A percentile compares a stretch with the other conserved stretches of the same genome.
phyloP scores from a whole-genome alignment of 257 asterid genomes.

The Nicotiana attenuata region DNA sequence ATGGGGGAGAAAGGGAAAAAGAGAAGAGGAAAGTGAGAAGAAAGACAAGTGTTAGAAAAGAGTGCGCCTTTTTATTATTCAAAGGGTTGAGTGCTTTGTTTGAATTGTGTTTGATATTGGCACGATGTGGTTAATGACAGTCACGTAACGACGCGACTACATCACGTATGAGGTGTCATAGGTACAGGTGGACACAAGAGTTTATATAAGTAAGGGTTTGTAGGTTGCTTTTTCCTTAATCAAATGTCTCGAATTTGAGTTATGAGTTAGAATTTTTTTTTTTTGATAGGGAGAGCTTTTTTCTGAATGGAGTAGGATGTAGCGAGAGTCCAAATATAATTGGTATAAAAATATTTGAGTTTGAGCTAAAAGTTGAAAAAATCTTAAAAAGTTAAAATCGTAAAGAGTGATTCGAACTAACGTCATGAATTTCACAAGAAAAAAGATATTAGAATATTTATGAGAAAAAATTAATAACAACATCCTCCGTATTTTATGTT shows the following conservation, averaged over 20 bases:
- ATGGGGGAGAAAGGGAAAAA: conserved; percentile 6
- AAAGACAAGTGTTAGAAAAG: not conserved
- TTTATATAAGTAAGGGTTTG: not conserved
- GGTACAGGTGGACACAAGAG: not conserved
- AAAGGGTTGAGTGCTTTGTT: not conserved
- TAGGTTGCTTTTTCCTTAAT: no score
- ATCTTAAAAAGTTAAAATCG: not conserved
- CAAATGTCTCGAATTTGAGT: no score
- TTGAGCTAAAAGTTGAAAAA: no score
- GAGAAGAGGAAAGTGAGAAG: not conserved
- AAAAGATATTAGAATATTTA: no score
- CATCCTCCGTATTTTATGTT: no score
- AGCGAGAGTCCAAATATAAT: no score
- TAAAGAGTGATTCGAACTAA: no score
- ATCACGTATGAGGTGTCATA: not conserved
- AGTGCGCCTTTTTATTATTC: not conserved
- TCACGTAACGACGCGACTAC: not conserved
- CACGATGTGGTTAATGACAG: not conserved
- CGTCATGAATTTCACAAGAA: no score
- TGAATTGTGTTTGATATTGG: not conserved
- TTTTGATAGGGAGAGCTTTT: no score
- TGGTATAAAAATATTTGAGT: not conserved
- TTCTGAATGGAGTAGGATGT: no score
- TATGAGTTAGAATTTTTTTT: no score
- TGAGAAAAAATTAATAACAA: no score